Evolutionary conservation across 306 rosid genomes (phyloP).

Genomic region (Lotus japonicus): DNA sequence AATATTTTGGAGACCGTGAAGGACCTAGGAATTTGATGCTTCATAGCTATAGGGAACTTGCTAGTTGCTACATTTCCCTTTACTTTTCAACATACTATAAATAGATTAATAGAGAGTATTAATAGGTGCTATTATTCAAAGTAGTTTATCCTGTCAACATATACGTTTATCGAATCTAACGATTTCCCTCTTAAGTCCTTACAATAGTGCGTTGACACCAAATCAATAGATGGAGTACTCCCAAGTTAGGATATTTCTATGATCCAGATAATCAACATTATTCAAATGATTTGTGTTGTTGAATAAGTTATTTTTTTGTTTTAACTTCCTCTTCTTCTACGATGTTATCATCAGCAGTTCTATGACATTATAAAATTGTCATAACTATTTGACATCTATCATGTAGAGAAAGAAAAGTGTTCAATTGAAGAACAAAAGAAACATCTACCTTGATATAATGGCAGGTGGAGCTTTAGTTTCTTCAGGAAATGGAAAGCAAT

Average conservation of each 20-base stretch:
- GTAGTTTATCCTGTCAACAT: not conserved
- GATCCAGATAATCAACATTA: not conserved
- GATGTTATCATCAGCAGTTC: no score
- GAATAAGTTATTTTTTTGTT: not conserved
- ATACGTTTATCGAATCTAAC: not conserved
- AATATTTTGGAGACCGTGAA: no score
- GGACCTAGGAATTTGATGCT: no score
- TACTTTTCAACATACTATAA: not conserved
- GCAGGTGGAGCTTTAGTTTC: not conserved
- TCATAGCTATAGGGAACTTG: no score
- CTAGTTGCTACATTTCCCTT: no score
- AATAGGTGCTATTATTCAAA: not conserved
- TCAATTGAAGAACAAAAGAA: not conserved
- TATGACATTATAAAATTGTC: not conserved
- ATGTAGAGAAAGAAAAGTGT: not conserved
- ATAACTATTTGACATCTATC: not conserved
- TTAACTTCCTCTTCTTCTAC: not conserved
- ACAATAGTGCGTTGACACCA: not conserved
- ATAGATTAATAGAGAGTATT: not conserved
- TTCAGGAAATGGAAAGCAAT: not conserved
- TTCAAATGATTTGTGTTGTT: not conserved
- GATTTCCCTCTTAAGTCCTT: not conserved
- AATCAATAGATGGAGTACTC: not conserved
- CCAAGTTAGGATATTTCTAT: not conserved
- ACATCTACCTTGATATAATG: not conserved